Evolutionary conservation across 306 rosid genomes (phyloP).

Genomic region (Adenanthera pavonina): DNA sequence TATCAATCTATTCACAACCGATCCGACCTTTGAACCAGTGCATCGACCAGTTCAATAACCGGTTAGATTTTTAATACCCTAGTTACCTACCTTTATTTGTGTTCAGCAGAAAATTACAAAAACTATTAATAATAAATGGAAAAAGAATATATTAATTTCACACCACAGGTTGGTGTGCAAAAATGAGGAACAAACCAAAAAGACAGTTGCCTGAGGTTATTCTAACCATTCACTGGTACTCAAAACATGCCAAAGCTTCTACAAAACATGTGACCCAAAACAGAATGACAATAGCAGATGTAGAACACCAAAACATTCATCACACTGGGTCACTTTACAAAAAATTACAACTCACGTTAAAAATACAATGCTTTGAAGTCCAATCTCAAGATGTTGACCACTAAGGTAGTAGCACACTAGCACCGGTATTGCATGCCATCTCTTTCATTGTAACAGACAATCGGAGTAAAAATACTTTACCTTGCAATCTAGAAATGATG

Average conservation of each 20-base stretch:
- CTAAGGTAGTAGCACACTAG: conserved; percentile 33
- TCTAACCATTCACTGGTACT: conserved; percentile 42
- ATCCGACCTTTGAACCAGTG: no score
- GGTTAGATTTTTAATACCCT: no score
- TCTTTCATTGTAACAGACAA: conserved; percentile 43
- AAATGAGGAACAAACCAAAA: conserved; percentile 46
- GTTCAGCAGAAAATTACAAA: neutral
- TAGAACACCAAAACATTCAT: conserved; percentile 49
- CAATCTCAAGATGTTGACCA: conserved; percentile 42
- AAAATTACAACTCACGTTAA: conserved; percentile 46
- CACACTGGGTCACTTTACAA: conserved; percentile 52
- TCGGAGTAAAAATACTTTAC: conserved; percentile 33
- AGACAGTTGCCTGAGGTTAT: conserved; percentile 49
- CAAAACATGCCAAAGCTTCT: conserved; percentile 45
- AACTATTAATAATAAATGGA: neutral
- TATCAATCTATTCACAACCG: no score
- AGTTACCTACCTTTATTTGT: neutral
- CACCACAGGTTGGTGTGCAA: conserved; percentile 46
- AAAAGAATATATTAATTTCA: conserved; percentile 47
- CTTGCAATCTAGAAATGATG: conserved; percentile 28
- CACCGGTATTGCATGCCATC: conserved; percentile 35
- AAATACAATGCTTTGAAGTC: conserved; percentile 51
- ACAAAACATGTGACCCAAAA: conserved; percentile 54
- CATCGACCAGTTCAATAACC: no score
- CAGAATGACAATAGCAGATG: conserved; percentile 45